phyloP scores from a whole-genome alignment of 768 basidiomycete genomes.

The Gloeophyllum trabeum region DNA sequence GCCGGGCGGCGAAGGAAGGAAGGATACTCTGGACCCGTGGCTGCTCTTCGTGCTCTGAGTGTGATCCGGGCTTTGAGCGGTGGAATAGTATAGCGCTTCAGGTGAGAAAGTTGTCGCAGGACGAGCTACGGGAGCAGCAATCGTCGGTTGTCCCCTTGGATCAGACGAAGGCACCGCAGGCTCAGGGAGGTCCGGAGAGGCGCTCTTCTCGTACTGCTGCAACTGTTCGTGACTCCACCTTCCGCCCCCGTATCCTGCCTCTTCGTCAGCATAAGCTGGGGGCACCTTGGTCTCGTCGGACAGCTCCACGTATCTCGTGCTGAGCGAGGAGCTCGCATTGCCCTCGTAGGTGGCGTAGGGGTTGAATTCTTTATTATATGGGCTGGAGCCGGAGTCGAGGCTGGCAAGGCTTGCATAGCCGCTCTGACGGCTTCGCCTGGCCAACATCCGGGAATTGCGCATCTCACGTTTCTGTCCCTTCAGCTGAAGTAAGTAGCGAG shows the following conservation, averaged over 20 bases:
- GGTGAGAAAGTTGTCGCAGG: too few species aligned
- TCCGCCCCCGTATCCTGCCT: neutral
- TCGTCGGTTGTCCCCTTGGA: too few species aligned
- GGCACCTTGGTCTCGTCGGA: too few species aligned
- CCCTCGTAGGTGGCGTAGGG: neutral
- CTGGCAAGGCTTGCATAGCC: neutral
- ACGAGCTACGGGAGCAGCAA: too few species aligned
- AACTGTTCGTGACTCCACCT: neutral
- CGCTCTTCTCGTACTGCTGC: neutral
- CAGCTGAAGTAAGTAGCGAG: conserved; percentile 11
- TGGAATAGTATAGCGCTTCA: too few species aligned
- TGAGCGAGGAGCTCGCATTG: neutral
- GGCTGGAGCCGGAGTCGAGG: conserved; percentile 1
- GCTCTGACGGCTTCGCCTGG: neutral
- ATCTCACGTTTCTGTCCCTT: conserved; percentile 8
- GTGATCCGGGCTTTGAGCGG: too few species aligned
- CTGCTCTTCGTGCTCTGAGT: too few species aligned
- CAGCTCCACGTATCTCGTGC: neutral
- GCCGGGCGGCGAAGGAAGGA: too few species aligned
- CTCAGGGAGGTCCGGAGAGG: too few species aligned
- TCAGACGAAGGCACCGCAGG: too few species aligned
- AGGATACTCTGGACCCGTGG: too few species aligned
- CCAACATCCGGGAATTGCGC: conserved; percentile 4
- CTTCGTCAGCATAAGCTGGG: neutral
- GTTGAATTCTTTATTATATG: neutral